Percentiles rank a stretch among this genome's conserved stretches.
Conservation (phyloP, 1,284 basidiomycete species). For the Polyporus tsugae region DNA sequence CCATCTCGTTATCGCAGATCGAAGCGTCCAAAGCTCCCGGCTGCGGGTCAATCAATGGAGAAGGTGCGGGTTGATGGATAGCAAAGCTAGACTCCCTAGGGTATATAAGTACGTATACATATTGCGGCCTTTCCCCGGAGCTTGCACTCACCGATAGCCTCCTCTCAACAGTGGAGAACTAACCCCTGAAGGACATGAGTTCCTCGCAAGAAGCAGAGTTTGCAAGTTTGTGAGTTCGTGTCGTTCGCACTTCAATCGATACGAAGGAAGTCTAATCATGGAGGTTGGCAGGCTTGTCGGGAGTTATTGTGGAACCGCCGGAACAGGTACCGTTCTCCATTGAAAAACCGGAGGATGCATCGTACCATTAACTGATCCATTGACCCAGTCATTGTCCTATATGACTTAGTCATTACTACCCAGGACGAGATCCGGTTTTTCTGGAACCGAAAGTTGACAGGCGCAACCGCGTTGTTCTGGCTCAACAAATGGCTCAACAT, state of each 20-base stretch:
- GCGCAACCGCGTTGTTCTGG: background rate
- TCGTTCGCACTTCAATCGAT: background rate
- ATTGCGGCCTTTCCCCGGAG: background rate
- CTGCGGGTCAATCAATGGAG: background rate
- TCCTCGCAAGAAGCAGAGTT: background rate
- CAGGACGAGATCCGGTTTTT: background rate
- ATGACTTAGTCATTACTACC: background rate
- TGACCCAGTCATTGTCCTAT: background rate
- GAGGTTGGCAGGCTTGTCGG: background rate
- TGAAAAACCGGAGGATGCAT: background rate
- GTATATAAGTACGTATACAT: background rate
- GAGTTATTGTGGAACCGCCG: background rate
- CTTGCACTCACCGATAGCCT: background rate
- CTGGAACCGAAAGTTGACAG: background rate
- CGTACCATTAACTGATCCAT: background rate
- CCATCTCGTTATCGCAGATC: background rate
- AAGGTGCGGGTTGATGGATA: background rate
- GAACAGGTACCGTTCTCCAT: background rate
- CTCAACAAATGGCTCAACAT: slow-evolving; percentile 1
- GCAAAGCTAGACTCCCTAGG: background rate
- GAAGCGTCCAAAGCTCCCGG: background rate
- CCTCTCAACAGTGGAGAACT: background rate
- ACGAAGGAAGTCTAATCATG: background rate
- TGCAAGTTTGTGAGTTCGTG: background rate
- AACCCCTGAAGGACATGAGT: background rate